These are phyloP conservation scores for Phoma herbarum DNA, from an alignment of 2,329 filamentous ascomycete species.

Conservation along the genomic window DNA sequence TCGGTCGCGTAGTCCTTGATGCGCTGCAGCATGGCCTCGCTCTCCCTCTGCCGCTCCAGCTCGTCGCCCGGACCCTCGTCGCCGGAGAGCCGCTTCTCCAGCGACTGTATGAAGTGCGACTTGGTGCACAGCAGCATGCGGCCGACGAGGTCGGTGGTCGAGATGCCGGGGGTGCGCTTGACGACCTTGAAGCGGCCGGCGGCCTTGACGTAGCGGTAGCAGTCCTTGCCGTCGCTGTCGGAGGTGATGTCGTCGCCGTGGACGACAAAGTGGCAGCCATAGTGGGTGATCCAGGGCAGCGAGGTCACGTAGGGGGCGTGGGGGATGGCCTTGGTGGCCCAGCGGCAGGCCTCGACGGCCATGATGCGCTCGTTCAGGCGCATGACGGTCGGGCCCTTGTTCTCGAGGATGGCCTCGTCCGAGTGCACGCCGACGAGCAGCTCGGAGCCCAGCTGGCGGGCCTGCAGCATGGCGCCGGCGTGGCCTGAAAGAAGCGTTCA, in stretches of 20 bases:
- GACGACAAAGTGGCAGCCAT: slow-evolving; percentile 93
- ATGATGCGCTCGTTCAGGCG: slow-evolving; percentile 85
- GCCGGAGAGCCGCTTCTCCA: slow-evolving; percentile 73
- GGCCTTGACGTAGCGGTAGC: slow-evolving; percentile 96
- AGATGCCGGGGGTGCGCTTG: slow-evolving; percentile 94
- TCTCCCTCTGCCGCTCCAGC: slow-evolving; percentile 71
- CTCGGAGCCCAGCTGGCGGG: slow-evolving; percentile 86
- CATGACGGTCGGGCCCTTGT: slow-evolving; percentile 99
- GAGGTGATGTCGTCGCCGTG: slow-evolving; percentile 98
- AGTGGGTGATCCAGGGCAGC: slow-evolving; percentile 92
- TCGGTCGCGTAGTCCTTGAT: slow-evolving; percentile 90
- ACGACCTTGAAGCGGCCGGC: slow-evolving; percentile 96
- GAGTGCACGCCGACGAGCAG: slow-evolving; percentile 94
- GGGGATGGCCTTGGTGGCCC: slow-evolving; percentile 85
- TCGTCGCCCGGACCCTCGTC: slow-evolving; percentile 75
- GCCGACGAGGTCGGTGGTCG: slow-evolving; percentile 96
- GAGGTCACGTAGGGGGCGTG: slow-evolving; percentile 94
- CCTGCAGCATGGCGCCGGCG: slow-evolving; percentile 95
- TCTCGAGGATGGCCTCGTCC: slow-evolving; percentile 92
- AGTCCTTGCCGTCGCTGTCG: slow-evolving; percentile 91
- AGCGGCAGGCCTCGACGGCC: slow-evolving; percentile 93
- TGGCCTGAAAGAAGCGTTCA: slow-evolving; percentile 69
- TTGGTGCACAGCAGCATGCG: slow-evolving; percentile 97
- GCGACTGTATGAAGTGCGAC: slow-evolving; percentile 87
- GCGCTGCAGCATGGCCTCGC: slow-evolving; percentile 75